These are phyloP conservation scores for Diplodia mutila DNA, from an alignment of 2,329 filamentous ascomycete species.

Conservation along the genomic window DNA sequence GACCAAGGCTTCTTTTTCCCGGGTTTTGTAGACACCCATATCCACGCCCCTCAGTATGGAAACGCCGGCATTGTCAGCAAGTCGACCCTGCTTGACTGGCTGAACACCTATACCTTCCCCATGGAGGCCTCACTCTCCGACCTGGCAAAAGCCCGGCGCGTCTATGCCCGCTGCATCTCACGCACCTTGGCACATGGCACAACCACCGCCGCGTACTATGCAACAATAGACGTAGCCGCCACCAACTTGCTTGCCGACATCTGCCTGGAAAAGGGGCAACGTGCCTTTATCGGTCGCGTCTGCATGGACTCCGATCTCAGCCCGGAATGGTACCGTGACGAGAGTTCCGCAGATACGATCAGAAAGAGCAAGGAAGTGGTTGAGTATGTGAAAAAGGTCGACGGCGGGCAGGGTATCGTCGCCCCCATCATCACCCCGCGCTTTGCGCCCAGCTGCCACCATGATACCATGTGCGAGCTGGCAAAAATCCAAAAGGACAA, in stretches of 20 bases:
- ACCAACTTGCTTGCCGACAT: constrained; percentile 91
- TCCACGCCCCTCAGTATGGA: constrained; percentile 93
- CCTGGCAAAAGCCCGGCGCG: constrained; percentile 63
- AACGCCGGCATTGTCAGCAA: constrained; percentile 95
- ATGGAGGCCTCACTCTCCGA: constrained; percentile 77
- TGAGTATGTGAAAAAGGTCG: constrained; percentile 66
- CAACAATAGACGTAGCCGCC: constrained; percentile 80
- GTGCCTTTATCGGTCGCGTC: constrained; percentile 89
- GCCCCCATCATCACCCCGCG: constrained; percentile 77
- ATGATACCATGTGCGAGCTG: constrained; percentile 62
- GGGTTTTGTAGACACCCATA: constrained; percentile 89
- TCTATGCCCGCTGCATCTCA: constrained; percentile 78
- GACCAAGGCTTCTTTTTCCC: constrained; percentile 78
- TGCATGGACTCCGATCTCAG: constrained; percentile 74
- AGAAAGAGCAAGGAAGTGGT: constrained; percentile 49
- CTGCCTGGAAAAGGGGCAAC: constrained; percentile 77
- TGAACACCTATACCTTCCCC: constrained; percentile 93
- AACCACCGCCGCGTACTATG: constrained; percentile 93
- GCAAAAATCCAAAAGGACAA: constrained; percentile 66
- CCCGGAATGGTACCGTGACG: constrained; percentile 80
- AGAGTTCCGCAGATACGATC: constrained; percentile 64
- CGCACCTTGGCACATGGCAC: constrained; percentile 88
- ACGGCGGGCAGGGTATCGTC: constrained; percentile 67
- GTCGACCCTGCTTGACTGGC: constrained; percentile 89
- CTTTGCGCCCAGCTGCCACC: constrained; percentile 62